Evolutionary conservation across 2,329 filamentous ascomycete genomes (phyloP).

Genomic region (Tolypocladium inflatum): DNA sequence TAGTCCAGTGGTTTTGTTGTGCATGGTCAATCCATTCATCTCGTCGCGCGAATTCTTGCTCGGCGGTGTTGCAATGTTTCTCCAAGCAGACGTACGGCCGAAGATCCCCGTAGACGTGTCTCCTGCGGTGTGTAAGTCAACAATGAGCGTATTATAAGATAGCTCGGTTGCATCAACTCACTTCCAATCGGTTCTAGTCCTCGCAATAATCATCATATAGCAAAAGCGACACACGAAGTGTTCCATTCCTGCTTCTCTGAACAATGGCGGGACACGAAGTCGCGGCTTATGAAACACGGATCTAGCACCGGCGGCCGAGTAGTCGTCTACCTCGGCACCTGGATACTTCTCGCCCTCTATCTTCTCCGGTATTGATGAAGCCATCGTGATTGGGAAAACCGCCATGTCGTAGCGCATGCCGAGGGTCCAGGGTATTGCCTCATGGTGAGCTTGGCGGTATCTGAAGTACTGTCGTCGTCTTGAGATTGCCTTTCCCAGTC

Average conservation of each 20-base stretch:
- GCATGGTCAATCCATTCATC: constrained; percentile 15
- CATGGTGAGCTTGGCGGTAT: constrained; percentile 26
- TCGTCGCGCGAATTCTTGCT: constrained; percentile 9
- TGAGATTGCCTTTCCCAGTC: constrained; percentile 23
- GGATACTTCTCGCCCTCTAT: constrained; percentile 1
- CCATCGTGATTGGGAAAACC: constrained; percentile 9
- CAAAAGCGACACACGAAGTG: constrained; percentile 31
- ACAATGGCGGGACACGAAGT: constrained; percentile 12
- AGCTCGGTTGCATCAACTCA: constrained; percentile 6
- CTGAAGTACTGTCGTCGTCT: constrained; percentile 23
- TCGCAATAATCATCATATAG: constrained; percentile 21
- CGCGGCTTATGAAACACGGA: constrained; percentile 8
- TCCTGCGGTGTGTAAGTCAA: constrained; percentile 7
- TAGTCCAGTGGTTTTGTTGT: constrained; percentile 12
- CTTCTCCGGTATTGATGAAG: constrained; percentile 11
- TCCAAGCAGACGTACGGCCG: constrained; percentile 26
- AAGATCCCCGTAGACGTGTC: constrained; percentile 27
- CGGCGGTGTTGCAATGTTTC: constrained; percentile 12
- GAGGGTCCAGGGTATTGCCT: too few relatives aligned
- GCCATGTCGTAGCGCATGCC: too few relatives aligned
- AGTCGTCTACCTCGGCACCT: constrained; percentile 9
- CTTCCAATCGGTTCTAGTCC: constrained; percentile 18
- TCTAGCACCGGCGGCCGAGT: constrained; percentile 12
- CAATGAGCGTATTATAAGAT: background rate
- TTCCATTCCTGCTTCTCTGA: constrained; percentile 10